Conservation (phyloP, 2,329 filamentous ascomycete genomes). For the Didymella pomorum region DNA sequence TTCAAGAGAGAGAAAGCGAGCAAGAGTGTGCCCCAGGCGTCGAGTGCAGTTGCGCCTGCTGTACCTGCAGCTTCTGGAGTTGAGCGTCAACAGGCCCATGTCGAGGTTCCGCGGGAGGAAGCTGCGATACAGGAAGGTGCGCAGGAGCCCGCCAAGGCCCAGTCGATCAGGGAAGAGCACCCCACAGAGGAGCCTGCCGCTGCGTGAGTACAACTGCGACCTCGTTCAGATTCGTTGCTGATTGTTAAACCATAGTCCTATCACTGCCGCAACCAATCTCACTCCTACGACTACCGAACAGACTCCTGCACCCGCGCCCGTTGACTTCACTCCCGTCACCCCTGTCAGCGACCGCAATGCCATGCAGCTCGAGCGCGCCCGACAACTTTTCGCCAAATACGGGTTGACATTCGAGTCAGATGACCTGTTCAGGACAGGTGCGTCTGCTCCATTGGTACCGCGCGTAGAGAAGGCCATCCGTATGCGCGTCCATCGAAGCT, state of each 20-base stretch:
- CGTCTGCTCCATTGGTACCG: conserved; percentile 44
- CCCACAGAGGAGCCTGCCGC: conserved; percentile 3
- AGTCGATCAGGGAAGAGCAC: conserved; percentile 5
- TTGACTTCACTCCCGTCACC: conserved; percentile 19
- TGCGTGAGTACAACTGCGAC: conserved; percentile 9
- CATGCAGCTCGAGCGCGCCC: conserved; percentile 51
- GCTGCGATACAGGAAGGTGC: conserved; percentile 6
- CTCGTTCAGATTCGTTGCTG: not conserved
- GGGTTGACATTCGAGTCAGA: conserved; percentile 53
- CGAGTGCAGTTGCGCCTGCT: conserved; percentile 22
- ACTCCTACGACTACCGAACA: conserved; percentile 14
- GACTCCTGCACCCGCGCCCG: conserved; percentile 4
- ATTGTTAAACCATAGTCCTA: not conserved
- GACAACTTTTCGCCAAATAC: conserved; percentile 54
- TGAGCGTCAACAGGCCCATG: conserved; percentile 8
- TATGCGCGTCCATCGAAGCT: conserved; percentile 79
- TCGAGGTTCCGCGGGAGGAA: not conserved
- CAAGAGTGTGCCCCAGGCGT: conserved; percentile 21
- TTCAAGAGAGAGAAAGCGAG: conserved; percentile 47
- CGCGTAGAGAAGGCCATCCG: conserved; percentile 79
- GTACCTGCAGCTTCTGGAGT: not conserved
- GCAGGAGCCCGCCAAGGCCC: conserved; percentile 6
- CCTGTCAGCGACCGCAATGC: conserved; percentile 42
- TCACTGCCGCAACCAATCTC: not conserved
- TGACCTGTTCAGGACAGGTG: conserved; percentile 44